phyloP scores from a whole-genome alignment of 768 basidiomycete genomes.

The Sporobolomyces phaffii region DNA sequence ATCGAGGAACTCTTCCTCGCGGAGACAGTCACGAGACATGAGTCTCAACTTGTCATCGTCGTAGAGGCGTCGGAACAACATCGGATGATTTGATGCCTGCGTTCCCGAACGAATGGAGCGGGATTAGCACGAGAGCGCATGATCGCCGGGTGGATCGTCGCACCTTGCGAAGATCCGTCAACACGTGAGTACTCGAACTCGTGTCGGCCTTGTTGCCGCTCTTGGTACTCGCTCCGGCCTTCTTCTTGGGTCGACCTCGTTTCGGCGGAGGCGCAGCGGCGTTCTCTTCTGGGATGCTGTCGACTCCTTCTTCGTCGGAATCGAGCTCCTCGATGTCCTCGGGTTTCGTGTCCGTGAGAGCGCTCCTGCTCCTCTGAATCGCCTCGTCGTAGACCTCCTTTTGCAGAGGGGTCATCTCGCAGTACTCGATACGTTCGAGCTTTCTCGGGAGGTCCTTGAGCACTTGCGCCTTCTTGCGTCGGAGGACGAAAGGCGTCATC shows the following conservation, averaged over 20 bases:
- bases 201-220: constrained; percentile 44
- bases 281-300: constrained; percentile 43
- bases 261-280: constrained; percentile 55
- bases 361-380: constrained; percentile 75
- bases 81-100: constrained; percentile 80
- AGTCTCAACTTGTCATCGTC: constrained; percentile 66
- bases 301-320: constrained; percentile 42
- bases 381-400: constrained; percentile 76
- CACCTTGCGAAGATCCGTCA: constrained; percentile 89
- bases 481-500: constrained; percentile 97
- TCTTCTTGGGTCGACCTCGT: constrained; percentile 46
- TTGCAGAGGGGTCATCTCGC: constrained; percentile 81
- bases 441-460: constrained; percentile 88
- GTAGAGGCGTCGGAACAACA: constrained; percentile 84
- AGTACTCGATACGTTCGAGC: constrained; percentile 88
- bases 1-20: constrained; percentile 85
- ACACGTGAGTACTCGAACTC: constrained; percentile 82
- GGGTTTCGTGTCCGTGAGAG: constrained; percentile 55
- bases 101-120: too few species aligned
- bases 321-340: constrained; percentile 44
- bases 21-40: constrained; percentile 74
- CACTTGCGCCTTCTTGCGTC: constrained; percentile 95
- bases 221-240: constrained; percentile 42
- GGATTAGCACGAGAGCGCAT: too few species aligned
- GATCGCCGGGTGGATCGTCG: too few species aligned